A percentile compares a stretch with the other conserved stretches of the same genome.
Evolutionary conservation across 768 basidiomycete species (phyloP).

Genomic region (Boletus huronensis): DNA sequence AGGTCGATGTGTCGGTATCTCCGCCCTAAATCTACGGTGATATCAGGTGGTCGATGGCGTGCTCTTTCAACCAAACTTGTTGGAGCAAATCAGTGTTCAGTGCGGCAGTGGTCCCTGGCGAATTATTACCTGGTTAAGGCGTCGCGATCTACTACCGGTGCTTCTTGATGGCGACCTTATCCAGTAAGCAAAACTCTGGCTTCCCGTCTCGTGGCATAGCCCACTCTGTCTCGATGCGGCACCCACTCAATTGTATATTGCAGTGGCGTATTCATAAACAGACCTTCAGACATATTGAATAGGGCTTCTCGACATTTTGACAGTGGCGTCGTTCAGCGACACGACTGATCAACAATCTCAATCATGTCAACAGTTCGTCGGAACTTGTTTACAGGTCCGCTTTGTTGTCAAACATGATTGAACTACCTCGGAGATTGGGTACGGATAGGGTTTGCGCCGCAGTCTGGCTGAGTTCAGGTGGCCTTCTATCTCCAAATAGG

Average conservation of each 20-base stretch:
- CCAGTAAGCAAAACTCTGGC: neutral
- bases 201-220: slow-evolving; percentile 16
- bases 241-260: slow-evolving; percentile 6
- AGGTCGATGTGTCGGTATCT: slow-evolving; percentile 15
- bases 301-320: slow-evolving; percentile 15
- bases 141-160: slow-evolving; percentile 20
- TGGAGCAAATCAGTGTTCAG: slow-evolving; percentile 2
- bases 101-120: neutral
- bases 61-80: neutral
- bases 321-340: slow-evolving; percentile 24
- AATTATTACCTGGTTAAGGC: slow-evolving; percentile 13
- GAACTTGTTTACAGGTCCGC: slow-evolving; percentile 20
- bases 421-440: slow-evolving; percentile 25
- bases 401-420: slow-evolving; percentile 18
- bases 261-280: slow-evolving; percentile 18
- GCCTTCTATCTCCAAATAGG: slow-evolving; percentile 25
- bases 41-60: slow-evolving; percentile 3
- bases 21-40: slow-evolving; percentile 17
- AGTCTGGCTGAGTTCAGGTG: slow-evolving; percentile 12
- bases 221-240: slow-evolving; percentile 10
- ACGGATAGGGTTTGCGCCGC: slow-evolving; percentile 23
- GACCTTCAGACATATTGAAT: slow-evolving; percentile 12
- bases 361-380: slow-evolving; percentile 16
- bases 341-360: slow-evolving; percentile 14
- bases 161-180: slow-evolving; percentile 19